A percentile compares a stretch with the other conserved stretches of the same genome.
Conservation (phyloP, 768 basidiomycete species). For the Panaeolus papilionaceus region DNA sequence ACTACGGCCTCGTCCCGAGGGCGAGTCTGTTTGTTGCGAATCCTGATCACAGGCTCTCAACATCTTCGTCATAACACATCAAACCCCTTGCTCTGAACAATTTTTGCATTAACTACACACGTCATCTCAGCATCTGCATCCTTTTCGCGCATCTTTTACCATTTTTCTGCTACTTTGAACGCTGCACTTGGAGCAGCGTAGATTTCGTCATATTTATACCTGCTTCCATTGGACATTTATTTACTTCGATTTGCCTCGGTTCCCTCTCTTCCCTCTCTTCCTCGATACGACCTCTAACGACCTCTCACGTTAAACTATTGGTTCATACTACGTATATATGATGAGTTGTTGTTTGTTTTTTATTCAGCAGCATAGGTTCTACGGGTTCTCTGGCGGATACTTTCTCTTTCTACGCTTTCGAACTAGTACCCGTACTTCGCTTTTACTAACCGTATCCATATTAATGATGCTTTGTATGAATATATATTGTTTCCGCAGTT, state of each 20-base stretch:
- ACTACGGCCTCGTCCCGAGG: slow-evolving; percentile 72
- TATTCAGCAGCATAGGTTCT: neutral
- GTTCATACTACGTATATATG: slow-evolving; percentile 2
- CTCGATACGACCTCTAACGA: slow-evolving; percentile 19
- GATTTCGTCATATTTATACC: neutral
- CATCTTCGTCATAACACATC: slow-evolving; percentile 14
- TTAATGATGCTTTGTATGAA: neutral
- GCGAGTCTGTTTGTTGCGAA: slow-evolving; percentile 77
- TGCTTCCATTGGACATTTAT: neutral
- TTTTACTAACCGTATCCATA: neutral
- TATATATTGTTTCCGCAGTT: neutral
- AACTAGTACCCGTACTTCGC: neutral
- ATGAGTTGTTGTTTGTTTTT: neutral
- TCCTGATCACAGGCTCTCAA: slow-evolving; percentile 52
- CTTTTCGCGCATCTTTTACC: neutral
- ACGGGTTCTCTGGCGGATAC: neutral
- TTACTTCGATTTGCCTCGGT: neutral
- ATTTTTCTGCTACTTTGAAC: neutral
- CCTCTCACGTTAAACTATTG: slow-evolving; percentile 12
- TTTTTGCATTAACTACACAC: neutral
- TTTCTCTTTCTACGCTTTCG: neutral
- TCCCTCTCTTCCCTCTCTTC: neutral
- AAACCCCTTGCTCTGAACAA: neutral
- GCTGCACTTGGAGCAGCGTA: neutral
- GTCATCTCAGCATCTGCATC: neutral